These are phyloP conservation scores for Clitopilus hobsonii DNA, from an alignment of 768 basidiomycete genomes.

Conservation along the genomic window DNA sequence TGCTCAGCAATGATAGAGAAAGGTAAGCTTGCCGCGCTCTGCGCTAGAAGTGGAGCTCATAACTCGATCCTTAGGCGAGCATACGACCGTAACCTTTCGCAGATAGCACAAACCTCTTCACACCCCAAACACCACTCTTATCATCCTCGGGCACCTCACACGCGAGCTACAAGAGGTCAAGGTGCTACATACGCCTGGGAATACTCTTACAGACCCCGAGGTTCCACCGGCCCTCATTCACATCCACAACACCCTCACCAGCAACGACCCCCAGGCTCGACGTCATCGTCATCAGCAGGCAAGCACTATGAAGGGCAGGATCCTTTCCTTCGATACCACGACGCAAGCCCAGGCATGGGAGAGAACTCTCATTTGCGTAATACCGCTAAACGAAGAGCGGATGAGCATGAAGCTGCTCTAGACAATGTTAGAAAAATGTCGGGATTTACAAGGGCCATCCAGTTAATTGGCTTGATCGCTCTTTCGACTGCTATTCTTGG, in stretches of 20 bases:
- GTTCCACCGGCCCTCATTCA: slow-evolving; percentile 8
- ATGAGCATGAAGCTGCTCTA: slow-evolving; percentile 19
- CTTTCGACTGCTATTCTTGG: slow-evolving; percentile 17
- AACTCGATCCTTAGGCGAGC: slow-evolving; percentile 26
- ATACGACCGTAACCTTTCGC: slow-evolving; percentile 33
- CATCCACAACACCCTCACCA: slow-evolving; percentile 1
- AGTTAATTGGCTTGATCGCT: slow-evolving; percentile 19
- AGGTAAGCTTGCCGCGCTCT: slow-evolving; percentile 21
- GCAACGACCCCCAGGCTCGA: background rate
- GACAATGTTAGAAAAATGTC: slow-evolving; percentile 22
- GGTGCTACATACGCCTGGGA: slow-evolving; percentile 41
- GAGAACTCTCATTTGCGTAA: slow-evolving; percentile 13
- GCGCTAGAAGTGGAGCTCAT: background rate
- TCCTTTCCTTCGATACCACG: slow-evolving; percentile 2
- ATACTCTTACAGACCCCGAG: slow-evolving; percentile 14
- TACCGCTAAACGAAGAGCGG: slow-evolving; percentile 16
- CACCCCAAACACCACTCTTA: slow-evolving; percentile 8
- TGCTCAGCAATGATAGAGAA: slow-evolving; percentile 40
- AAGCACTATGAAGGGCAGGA: slow-evolving; percentile 11
- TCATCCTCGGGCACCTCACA: slow-evolving; percentile 16
- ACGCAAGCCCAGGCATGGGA: slow-evolving; percentile 1
- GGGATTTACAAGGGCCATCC: slow-evolving; percentile 20
- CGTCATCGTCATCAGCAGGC: slow-evolving; percentile 2
- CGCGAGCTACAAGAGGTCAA: slow-evolving; percentile 18
- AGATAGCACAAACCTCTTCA: slow-evolving; percentile 14